Evolutionary conservation across 2,329 filamentous ascomycete species (phyloP).

Genomic region (Lecanicillium sp.): DNA sequence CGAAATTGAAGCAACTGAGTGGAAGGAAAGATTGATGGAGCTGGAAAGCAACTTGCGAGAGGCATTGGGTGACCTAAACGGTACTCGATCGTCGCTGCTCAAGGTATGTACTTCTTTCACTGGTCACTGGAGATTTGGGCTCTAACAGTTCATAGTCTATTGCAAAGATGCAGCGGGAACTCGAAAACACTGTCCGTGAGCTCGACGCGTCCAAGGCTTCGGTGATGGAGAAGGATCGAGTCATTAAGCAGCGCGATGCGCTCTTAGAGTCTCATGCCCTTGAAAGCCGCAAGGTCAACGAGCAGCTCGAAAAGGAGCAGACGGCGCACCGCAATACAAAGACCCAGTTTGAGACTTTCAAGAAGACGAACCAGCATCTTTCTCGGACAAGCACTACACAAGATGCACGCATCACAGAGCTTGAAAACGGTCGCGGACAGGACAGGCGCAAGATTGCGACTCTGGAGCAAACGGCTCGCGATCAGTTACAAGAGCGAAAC

Average conservation of each 20-base stretch:
- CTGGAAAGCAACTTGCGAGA: constrained; percentile 83
- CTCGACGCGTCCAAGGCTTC: constrained; percentile 71
- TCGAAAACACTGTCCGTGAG: constrained; percentile 75
- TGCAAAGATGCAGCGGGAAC: constrained; percentile 76
- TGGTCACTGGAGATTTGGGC: not conserved
- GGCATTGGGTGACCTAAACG: constrained; percentile 78
- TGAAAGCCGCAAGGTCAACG: constrained; percentile 74
- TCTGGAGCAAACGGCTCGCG: constrained; percentile 73
- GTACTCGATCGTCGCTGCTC: constrained; percentile 76
- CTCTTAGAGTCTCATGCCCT: constrained; percentile 83
- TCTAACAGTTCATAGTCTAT: constrained; percentile 59
- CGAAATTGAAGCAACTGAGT: constrained; percentile 82
- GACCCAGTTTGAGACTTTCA: constrained; percentile 77
- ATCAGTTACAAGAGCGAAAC: constrained; percentile 85
- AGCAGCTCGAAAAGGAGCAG: constrained; percentile 86
- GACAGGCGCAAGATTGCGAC: constrained; percentile 69
- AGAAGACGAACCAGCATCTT: constrained; percentile 80
- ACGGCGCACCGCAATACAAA: constrained; percentile 78
- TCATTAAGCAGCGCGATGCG: constrained; percentile 82
- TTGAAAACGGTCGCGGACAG: constrained; percentile 69
- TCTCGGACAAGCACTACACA: constrained; percentile 79
- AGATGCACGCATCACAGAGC: constrained; percentile 74
- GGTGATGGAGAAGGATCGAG: constrained; percentile 80
- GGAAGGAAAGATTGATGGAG: constrained; percentile 85
- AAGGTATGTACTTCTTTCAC: constrained; percentile 43